Percentiles rank a stretch among this genome's conserved stretches.
Conservation (phyloP, 371 early-diverging fungal genomes). For the Circinella umbellata region DNA sequence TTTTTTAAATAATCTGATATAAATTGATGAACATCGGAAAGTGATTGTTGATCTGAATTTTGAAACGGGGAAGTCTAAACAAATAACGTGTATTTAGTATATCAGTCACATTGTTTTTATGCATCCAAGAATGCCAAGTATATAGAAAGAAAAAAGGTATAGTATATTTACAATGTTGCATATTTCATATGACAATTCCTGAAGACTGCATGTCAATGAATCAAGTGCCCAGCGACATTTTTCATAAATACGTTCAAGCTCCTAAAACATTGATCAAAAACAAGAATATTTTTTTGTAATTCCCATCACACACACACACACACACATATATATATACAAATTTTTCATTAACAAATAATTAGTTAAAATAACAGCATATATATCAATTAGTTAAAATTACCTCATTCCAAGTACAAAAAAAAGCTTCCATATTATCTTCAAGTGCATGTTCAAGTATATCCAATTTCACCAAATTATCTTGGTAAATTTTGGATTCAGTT, state of each 20-base stretch:
- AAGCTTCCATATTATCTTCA: not conserved
- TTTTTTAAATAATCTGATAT: conserved; percentile 13
- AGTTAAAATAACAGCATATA: too few relatives aligned
- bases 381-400: not conserved
- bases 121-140: not conserved
- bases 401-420: conserved; percentile 18
- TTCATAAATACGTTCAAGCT: conserved; percentile 9
- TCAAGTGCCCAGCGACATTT: conserved; percentile 5
- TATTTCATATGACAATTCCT: conserved; percentile 5
- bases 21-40: conserved; percentile 10
- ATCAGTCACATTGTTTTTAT: not conserved
- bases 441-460: conserved; percentile 1
- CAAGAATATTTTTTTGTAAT: too few relatives aligned
- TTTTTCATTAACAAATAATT: too few relatives aligned
- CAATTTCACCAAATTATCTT: conserved; percentile 4
- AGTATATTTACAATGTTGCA: conserved; percentile 10
- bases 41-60: conserved; percentile 7
- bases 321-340: too few relatives aligned
- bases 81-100: not conserved
- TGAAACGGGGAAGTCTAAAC: conserved; percentile 7
- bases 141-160: too few relatives aligned
- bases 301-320: too few relatives aligned
- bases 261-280: not conserved
- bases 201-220: not conserved
- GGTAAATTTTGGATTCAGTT: conserved; percentile 7